These are phyloP conservation scores for Capronia coronata DNA, from an alignment of 2,329 filamentous ascomycete species.

Conservation along the genomic window DNA sequence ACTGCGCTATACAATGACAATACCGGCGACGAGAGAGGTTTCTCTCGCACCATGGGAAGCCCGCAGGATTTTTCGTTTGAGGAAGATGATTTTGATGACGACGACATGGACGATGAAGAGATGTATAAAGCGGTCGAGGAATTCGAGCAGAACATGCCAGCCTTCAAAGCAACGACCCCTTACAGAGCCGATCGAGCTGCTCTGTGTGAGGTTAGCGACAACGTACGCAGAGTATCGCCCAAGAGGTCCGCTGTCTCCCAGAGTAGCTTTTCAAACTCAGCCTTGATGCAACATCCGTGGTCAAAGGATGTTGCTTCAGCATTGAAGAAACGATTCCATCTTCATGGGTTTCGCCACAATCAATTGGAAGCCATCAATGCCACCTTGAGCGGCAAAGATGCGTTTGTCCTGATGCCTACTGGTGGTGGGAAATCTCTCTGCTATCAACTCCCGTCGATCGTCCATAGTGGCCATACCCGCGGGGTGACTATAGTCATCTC, in stretches of 20 bases:
- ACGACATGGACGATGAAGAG: constrained; percentile 38
- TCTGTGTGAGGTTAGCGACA: constrained; percentile 25
- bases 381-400: constrained; percentile 77
- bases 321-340: constrained; percentile 75
- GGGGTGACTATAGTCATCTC: constrained; percentile 95
- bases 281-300: constrained; percentile 65
- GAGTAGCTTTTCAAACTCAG: constrained; percentile 25
- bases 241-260: constrained; percentile 3
- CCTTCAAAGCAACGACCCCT: neutral
- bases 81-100: constrained; percentile 38
- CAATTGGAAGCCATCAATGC: constrained; percentile 95
- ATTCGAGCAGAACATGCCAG: constrained; percentile 31
- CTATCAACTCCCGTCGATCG: constrained; percentile 86
- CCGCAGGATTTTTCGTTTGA: constrained; percentile 27
- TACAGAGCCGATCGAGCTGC: constrained; percentile 6
- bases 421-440: constrained; percentile 95
- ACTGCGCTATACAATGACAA: constrained; percentile 26
- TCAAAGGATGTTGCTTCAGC: constrained; percentile 74
- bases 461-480: constrained; percentile 69
- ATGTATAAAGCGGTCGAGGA: constrained; percentile 40
- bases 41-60: constrained; percentile 40
- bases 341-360: constrained; percentile 81
- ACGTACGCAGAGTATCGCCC: constrained; percentile 31
- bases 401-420: constrained; percentile 95
- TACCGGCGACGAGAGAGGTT: constrained; percentile 8